phyloP scores from a whole-genome alignment of 140 eudicot genomes.

The Flaveria floridana region DNA sequence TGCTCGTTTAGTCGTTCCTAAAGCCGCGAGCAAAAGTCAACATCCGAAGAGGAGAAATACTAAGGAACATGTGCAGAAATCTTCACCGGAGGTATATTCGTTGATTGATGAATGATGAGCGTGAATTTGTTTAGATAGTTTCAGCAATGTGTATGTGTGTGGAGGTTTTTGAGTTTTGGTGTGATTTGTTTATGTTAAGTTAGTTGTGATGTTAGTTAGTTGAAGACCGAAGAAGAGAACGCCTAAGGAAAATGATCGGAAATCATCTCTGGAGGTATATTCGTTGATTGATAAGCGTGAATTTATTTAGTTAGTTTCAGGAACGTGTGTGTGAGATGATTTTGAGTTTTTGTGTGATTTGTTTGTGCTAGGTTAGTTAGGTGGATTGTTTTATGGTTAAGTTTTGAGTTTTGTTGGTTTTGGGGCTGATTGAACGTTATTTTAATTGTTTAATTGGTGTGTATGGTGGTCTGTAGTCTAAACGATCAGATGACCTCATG shows the following conservation, averaged over 20 bases:
- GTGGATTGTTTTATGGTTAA: constrained; percentile 11
- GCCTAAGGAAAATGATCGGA: background rate
- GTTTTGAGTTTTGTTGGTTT: background rate
- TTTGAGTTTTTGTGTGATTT: constrained; percentile 8
- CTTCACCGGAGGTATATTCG: constrained; percentile 47
- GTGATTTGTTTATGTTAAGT: constrained; percentile 12
- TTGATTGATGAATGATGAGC: background rate
- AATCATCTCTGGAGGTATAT: background rate
- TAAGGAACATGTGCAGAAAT: constrained; percentile 25
- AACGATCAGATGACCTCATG: constrained; percentile 12
- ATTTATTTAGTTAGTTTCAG: background rate
- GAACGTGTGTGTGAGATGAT: background rate
- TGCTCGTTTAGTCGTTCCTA: constrained; percentile 31
- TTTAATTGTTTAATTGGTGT: background rate
- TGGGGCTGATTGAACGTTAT: background rate
- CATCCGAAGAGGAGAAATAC: constrained; percentile 34
- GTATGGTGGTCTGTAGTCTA: constrained; percentile 3
- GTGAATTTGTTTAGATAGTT: constrained; percentile 1
- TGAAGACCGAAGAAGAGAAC: background rate
- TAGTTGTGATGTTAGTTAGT: constrained; percentile 4
- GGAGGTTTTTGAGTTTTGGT: constrained; percentile 3
- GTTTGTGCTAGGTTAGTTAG: constrained; percentile 14
- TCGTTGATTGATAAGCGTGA: background rate
- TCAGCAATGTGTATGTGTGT: background rate
- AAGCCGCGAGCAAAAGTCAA: constrained; percentile 33